Base-by-base conservation (phyloP, 208 protist genomes). In the Crithidia bombi region DNA sequence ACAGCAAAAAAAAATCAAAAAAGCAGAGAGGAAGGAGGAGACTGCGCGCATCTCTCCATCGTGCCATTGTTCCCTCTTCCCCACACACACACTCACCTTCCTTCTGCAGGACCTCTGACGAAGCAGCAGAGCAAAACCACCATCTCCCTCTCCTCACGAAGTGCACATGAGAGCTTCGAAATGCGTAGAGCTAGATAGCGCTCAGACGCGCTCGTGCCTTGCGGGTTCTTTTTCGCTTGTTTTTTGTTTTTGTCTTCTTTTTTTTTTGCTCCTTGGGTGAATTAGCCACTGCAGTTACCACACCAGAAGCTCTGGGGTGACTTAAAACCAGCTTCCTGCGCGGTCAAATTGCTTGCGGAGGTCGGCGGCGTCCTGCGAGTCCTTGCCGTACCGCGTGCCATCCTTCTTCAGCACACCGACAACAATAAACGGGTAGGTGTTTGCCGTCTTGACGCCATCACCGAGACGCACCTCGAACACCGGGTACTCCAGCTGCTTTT, bases 261-360 rank as follows among this genome's bases (percentile, higher is more conserved):
- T 47, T 47, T 47, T 61, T n/a, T 32, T 50, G 57, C 23, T n/a
- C n/a, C n/a, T n/a, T n/a, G n/a, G n/a, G n/a, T 23, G 14, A 33
- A n/a, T 26, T 58, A 43, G 21, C 21, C 21, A n/a, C 23, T 63
- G 57, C 36, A 63, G 36, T 15, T 44, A 50, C 5, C 3, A 50
- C 25, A 30, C 9, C 17, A 28, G 30, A n/a, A 5, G n/a, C 6
- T 43, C 2, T 5, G 3, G 23, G 56, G 6, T 44, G n/a, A 9
- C 14, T 70, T 82, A 96, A 52, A 94, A 94, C 89, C 89, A 96
- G 35, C 85, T 86, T 11, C 76, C 83, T 21, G 75, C 81, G 39
- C 87, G 89, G 47, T 96, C 89, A 82, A 96, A 96, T 66, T 94
- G 89, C 78, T 96, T 96, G 26, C 89, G 86, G 23, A 96, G 77